Percentiles rank a stretch among this genome's conserved stretches.
Conservation (phyloP, 2,329 filamentous ascomycete genomes). For the Cladophialophora carrionii region DNA sequence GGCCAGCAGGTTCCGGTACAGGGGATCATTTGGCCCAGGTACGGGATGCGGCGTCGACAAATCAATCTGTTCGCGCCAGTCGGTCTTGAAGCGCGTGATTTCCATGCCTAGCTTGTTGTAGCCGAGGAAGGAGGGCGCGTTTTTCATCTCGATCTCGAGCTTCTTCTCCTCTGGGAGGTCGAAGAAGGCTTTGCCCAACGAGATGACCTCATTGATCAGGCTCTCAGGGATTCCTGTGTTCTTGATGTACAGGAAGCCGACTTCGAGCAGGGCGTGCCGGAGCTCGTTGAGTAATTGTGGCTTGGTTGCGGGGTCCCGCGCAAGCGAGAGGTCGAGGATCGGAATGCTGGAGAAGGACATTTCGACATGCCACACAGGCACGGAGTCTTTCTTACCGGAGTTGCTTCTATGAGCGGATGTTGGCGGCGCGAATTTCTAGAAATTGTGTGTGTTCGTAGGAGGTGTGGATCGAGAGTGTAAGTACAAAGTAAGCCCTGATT, state of each 20-base stretch:
- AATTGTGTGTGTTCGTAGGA: not conserved
- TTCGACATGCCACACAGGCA: not conserved
- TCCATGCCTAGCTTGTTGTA: conserved; percentile 57
- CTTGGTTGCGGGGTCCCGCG: conserved; percentile 67
- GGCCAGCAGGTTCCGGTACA: conserved; percentile 75
- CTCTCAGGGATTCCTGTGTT: conserved; percentile 73
- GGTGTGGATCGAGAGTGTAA: not conserved
- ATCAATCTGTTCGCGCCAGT: conserved; percentile 86
- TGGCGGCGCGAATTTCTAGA: not conserved
- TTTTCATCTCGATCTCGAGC: conserved; percentile 73
- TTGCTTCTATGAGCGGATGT: not conserved
- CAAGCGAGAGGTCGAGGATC: conserved; percentile 72
- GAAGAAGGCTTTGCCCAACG: conserved; percentile 73
- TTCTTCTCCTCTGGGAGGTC: conserved; percentile 76
- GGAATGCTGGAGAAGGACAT: conserved; percentile 58
- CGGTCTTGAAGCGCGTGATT: conserved; percentile 71
- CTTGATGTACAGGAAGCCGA: conserved; percentile 85
- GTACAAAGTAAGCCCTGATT: no score
- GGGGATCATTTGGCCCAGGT: conserved; percentile 64
- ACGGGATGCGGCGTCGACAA: conserved; percentile 76
- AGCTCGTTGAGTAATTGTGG: conserved; percentile 71
- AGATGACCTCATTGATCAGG: conserved; percentile 67
- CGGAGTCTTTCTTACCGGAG: not conserved
- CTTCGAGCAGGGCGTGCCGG: conserved; percentile 75
- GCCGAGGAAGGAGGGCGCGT: conserved; percentile 68